Base-by-base conservation (phyloP, 192 early-diverging fungal genomes). In the Rhizoclosmatium sp. region DNA sequence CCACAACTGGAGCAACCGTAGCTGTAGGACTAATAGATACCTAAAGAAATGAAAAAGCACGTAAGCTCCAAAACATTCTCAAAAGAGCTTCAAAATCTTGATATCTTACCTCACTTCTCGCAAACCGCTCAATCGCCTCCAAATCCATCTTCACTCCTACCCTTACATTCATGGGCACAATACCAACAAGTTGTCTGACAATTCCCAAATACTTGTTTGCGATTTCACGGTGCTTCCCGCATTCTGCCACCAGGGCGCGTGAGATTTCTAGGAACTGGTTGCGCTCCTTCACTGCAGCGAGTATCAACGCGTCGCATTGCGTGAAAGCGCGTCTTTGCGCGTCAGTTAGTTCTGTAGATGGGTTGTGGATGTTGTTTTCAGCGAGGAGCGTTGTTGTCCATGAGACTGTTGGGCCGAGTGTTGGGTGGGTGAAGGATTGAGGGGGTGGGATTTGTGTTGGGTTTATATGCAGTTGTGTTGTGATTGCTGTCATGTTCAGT, bases 101-200 rank as follows among this genome's bases (percentile, higher is more conserved):
- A 62, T 40, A 40, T 16, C 71, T 47, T 19, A 78, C 65, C 14
- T 79, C 69, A 47, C 40, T 14, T 75, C 73, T 59, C 7, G 69
- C 21, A 49, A 79, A 59, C 59, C 46, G 51, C 45, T 61, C 78
- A 71, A 79, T 79, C 44, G 65, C 78, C 2, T 79, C 78, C 56
- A 79, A 59, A 71, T 79, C 78, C 78, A 79, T 79, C 54, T 58
- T 70, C 23, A 79, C 78, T 2, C 78, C 78, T 9, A 70, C 56
- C 40, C 56, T 47, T 9, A 79, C 78, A 40, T 71, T 68, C n/a
- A 39, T 16, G 10, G 78, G 78, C 21, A 79, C 67, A 21, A 79
- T 58, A 23, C 41, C 42, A 19, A 70, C 40, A 19, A 79, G 58
- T 47, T 79, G 78, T 42, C 59, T 59, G 41, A 79, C 12, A 31